Conservation (phyloP, 805 yeast genomes). For the Candida michaelii region DNA sequence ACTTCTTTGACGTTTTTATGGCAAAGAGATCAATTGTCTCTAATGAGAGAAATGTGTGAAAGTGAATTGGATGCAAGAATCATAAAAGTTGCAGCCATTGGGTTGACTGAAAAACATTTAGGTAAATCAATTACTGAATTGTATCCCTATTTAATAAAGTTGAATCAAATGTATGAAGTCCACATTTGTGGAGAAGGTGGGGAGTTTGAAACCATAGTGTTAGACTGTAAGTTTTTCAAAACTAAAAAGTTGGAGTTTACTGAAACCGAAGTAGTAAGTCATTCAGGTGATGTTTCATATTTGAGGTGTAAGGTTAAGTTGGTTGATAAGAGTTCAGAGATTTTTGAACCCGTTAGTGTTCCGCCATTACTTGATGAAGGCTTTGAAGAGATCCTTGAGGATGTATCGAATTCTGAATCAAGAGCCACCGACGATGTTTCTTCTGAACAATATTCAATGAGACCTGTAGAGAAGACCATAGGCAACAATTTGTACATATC, state of each 20-base stretch:
- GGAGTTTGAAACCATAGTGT: conserved; percentile 89
- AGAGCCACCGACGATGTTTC: too few species aligned
- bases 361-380: conserved; percentile 44
- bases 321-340: conserved; percentile 32
- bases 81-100: conserved; percentile 92
- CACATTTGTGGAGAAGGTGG: conserved; percentile 99
- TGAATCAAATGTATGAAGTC: conserved; percentile 71
- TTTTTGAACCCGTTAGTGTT: conserved; percentile 7
- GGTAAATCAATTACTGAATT: conserved; percentile 66
- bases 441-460: background rate
- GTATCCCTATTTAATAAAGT: conserved; percentile 53
- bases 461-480: conserved; percentile 2
- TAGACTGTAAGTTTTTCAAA: conserved; percentile 84
- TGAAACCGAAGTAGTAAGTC: conserved; percentile 41
- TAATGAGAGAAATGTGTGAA: conserved; percentile 78
- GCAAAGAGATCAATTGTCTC: conserved; percentile 80
- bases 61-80: conserved; percentile 74
- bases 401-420: background rate
- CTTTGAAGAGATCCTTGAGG: conserved; percentile 34
- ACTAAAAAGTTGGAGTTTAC: conserved; percentile 48
- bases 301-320: conserved; percentile 53
- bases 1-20: conserved; percentile 77
- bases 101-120: conserved; percentile 64
- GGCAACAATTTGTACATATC: conserved; percentile 22
- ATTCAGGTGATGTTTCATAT: conserved; percentile 66